Percentiles rank a stretch among this genome's conserved stretches.
phyloP scores from a whole-genome alignment of 306 rosid genomes.

The Acacia melanoxylon region DNA sequence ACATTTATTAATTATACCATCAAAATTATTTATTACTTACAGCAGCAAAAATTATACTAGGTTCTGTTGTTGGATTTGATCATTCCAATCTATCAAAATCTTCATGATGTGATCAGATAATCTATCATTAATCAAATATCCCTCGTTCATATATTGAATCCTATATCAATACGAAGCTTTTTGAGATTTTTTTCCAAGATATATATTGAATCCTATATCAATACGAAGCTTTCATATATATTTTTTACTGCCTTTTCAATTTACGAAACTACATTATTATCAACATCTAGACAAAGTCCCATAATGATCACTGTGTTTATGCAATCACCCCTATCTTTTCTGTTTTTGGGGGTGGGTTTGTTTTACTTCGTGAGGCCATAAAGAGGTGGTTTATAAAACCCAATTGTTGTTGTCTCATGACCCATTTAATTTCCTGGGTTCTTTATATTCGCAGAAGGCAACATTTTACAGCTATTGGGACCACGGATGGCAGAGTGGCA shows the following conservation, averaged over 20 bases:
- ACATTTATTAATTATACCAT: not conserved
- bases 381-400: not conserved
- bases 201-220: too few species aligned
- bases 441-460: not conserved
- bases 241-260: too few species aligned
- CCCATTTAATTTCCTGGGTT: not conserved
- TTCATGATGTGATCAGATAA: too few species aligned
- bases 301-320: not conserved
- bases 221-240: too few species aligned
- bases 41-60: not conserved
- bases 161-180: too few species aligned
- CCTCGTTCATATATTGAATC: too few species aligned
- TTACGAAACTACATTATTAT: not conserved
- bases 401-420: not conserved
- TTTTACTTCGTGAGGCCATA: too few species aligned
- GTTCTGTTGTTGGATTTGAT: not conserved
- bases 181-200: too few species aligned
- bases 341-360: not conserved
- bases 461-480: not conserved
- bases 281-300: not conserved
- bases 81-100: not conserved
- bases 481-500: too few species aligned
- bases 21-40: not conserved
- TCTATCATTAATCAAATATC: too few species aligned
- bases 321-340: too few species aligned